Evolutionary conservation across 345 rosid genomes (phyloP).

Genomic region (Cardamine chenopodiifolia): DNA sequence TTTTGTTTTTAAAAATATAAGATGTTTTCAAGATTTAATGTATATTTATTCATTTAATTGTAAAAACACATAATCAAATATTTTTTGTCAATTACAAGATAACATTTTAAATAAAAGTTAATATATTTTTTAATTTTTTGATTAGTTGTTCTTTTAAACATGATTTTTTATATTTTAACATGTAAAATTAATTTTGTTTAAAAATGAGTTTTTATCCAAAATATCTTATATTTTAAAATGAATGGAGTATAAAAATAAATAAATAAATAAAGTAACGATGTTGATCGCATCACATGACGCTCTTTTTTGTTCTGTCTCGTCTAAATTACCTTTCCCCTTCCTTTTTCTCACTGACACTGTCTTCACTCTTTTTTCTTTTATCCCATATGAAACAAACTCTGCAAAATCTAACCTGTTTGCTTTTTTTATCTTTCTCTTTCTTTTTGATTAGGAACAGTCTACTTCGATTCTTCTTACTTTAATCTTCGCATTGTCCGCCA

Average conservation of each 20-base stretch:
- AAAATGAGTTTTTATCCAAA: no score
- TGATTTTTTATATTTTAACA: no score
- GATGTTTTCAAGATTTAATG: no score
- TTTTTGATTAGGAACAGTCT: background rate
- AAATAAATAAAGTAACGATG: conserved; percentile 15
- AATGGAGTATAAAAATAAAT: background rate
- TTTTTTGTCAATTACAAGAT: no score
- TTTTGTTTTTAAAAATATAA: no score
- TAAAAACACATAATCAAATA: no score
- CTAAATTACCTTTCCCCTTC: conserved; percentile 20
- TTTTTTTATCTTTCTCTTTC: background rate
- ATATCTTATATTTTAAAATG: no score
- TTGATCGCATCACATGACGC: conserved; percentile 39
- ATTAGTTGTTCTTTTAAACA: no score
- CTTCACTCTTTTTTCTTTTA: conserved; percentile 29
- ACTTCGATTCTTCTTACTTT: background rate
- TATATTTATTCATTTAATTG: no score
- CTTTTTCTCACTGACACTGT: conserved; percentile 24
- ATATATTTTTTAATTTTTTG: no score
- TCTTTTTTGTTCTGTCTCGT: background rate
- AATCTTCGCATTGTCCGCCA: conserved; percentile 39
- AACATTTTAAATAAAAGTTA: no score
- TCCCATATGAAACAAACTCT: conserved; percentile 35
- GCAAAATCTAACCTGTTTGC: conserved; percentile 35
- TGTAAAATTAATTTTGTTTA: no score